Evolutionary conservation across 768 basidiomycete genomes (phyloP).

Genomic region (Boletus edulis): DNA sequence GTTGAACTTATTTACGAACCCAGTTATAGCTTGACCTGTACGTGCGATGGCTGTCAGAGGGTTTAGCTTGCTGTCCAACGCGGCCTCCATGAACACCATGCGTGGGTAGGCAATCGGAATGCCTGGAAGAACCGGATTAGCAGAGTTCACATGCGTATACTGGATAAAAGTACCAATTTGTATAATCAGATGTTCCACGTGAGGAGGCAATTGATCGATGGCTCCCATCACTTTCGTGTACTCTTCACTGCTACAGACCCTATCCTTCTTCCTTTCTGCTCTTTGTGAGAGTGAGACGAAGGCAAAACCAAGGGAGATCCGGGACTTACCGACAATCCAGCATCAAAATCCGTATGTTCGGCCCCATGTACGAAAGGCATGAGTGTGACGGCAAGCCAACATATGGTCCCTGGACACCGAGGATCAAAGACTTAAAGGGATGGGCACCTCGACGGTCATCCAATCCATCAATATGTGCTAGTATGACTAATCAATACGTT

Average conservation of each 20-base stretch:
- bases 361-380: slow-evolving; percentile 76
- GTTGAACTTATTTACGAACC: slow-evolving; percentile 90
- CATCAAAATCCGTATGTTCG: slow-evolving; percentile 69
- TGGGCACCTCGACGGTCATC: slow-evolving; percentile 61
- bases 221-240: slow-evolving; percentile 73
- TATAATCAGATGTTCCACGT: slow-evolving; percentile 80
- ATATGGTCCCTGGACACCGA: slow-evolving; percentile 76
- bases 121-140: slow-evolving; percentile 35
- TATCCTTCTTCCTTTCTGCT: slow-evolving; percentile 79
- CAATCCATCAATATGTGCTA: slow-evolving; percentile 59
- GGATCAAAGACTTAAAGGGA: slow-evolving; percentile 65
- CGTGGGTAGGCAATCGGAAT: slow-evolving; percentile 91
- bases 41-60: slow-evolving; percentile 77
- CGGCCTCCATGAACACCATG: slow-evolving; percentile 82
- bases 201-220: slow-evolving; percentile 55
- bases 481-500: background rate
- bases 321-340: slow-evolving; percentile 73
- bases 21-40: slow-evolving; percentile 63
- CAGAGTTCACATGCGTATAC: background rate
- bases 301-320: background rate
- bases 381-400: slow-evolving; percentile 82
- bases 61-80: slow-evolving; percentile 80
- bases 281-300: slow-evolving; percentile 37
- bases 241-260: slow-evolving; percentile 72
- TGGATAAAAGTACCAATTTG: slow-evolving; percentile 56